These are phyloP conservation scores for Gossypium longicalyx DNA, from an alignment of 345 rosid genomes.

Conservation along the genomic window DNA sequence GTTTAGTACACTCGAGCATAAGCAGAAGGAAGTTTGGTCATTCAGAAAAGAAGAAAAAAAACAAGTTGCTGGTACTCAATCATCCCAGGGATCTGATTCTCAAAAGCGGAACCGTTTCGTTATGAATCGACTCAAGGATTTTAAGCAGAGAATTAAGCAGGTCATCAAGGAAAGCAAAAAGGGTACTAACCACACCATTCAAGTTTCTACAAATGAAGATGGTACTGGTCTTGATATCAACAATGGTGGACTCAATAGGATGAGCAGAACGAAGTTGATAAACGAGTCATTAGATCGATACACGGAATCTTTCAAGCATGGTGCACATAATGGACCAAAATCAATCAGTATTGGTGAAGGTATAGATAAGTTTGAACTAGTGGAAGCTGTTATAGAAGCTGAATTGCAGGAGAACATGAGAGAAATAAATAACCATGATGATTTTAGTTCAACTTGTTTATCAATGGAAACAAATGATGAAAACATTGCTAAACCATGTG, in stretches of 20 bases:
- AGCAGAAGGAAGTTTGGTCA: slow-evolving; percentile 70
- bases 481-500: slow-evolving; percentile 13
- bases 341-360: slow-evolving; percentile 19
- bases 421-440: slow-evolving; percentile 4
- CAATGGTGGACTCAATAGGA: slow-evolving; percentile 4
- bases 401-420: slow-evolving; percentile 14
- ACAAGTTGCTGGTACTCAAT: slow-evolving; percentile 5
- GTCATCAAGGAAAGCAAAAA: slow-evolving; percentile 43
- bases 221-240: slow-evolving; percentile 19
- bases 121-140: slow-evolving; percentile 39
- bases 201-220: neutral
- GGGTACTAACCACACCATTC: slow-evolving; percentile 9
- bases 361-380: slow-evolving; percentile 18
- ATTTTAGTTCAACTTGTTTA: slow-evolving; percentile 15
- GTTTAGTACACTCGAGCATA: slow-evolving; percentile 63
- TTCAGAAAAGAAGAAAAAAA: slow-evolving; percentile 35
- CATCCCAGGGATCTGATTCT: slow-evolving; percentile 29
- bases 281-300: slow-evolving; percentile 53
- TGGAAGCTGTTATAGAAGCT: slow-evolving; percentile 27
- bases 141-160: slow-evolving; percentile 57
- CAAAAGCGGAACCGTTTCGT: slow-evolving; percentile 51
- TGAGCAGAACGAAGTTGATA: slow-evolving; percentile 43
- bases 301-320: slow-evolving; percentile 45
- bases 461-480: slow-evolving; percentile 3
- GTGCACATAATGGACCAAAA: slow-evolving; percentile 13